Evolutionary conservation across 805 yeast genomes (phyloP), one percentile per base, ranked within the genome.

Genomic region (Cyberlindnera euphorbiiphila): DNA sequence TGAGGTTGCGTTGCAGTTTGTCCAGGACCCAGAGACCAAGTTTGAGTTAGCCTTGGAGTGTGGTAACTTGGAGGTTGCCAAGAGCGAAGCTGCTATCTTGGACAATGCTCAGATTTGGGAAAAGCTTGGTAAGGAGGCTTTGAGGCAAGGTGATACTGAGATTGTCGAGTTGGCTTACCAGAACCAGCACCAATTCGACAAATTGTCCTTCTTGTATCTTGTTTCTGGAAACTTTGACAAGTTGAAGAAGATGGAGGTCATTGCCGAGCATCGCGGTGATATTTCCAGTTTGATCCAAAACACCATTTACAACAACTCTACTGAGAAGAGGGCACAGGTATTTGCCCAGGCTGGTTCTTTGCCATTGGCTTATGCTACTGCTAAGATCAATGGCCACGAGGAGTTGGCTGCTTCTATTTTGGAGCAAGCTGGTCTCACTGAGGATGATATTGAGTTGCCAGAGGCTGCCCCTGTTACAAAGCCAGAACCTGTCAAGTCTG

Each of bases 1-100:
- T 19, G 99, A 93, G 64, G 81, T 93, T 61, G 98, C 99, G 3
- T 72, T 93, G 45, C 97, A 91, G 62, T 94, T 93, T 57, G 98
- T 93, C 37, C 84, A 88, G 64, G 98, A 93, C 60, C 83, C 98
- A 6, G 96, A 89, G 61, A 86, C 97, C 28, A 78, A 96, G 62
- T 91, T 93, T 55, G 98, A 93, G 53, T 72, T 93, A 52, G 97
- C 98, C 17, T 71, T 93, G 45, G 97, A 93, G 66, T 85, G 95
- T 58, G 91, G 95, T 50, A 85, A 91, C 60, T 71, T 93, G 49
- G 73, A 71, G 11, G 84, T 84, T 47, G 99, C 98, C n/a, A 67
- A 85, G 32, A 81, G 72, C 38, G 96, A 91, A 68, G 98, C 98
- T 29, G 76, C 77, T 51, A 75, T 76, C 46, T 71, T 93, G 53